Conservation (phyloP, 495 filamentous ascomycete genomes). For the Pyrenula massariospora region DNA sequence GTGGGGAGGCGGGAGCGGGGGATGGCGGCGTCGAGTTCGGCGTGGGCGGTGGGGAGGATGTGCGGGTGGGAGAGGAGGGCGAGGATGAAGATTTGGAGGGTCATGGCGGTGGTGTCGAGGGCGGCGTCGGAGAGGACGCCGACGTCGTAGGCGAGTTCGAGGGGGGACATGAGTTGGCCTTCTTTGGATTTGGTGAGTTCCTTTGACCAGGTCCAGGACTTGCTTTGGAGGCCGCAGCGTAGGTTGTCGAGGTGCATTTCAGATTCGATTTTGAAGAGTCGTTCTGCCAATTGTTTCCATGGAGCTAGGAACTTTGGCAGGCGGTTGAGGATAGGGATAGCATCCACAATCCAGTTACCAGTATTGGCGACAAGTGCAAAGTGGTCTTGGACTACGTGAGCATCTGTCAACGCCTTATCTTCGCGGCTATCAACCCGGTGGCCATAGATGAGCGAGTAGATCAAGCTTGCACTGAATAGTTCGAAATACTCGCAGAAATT, state of each 20-base stretch:
- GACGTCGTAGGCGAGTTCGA: constrained; percentile 23
- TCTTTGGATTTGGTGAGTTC: constrained; percentile 5
- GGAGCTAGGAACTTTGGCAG: constrained; percentile 18
- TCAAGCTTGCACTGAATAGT: constrained; percentile 18
- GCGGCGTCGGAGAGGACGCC: constrained; percentile 27
- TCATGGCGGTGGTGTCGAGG: constrained; percentile 19
- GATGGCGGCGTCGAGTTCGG: constrained; percentile 26
- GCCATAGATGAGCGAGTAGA: constrained; percentile 22
- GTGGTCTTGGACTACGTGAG: constrained; percentile 15
- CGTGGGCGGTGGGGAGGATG: constrained; percentile 31
- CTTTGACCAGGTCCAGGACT: constrained; percentile 17
- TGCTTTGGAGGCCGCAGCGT: constrained; percentile 1
- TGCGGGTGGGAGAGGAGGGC: constrained; percentile 24
- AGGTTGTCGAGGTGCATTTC: constrained; percentile 7
- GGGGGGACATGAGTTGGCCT: constrained; percentile 4
- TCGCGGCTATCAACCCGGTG: constrained; percentile 16
- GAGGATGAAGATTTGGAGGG: constrained; percentile 23
- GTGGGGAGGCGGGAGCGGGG: constrained; percentile 12
- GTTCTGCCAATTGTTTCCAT: constrained; percentile 17
- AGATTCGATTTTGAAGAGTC: constrained; percentile 9
- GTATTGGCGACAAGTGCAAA: constrained; percentile 15
- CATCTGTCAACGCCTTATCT: constrained; percentile 16
- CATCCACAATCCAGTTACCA: constrained; percentile 19
- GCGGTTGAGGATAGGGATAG: constrained; percentile 20
- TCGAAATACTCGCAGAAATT: constrained; percentile 14